A percentile compares a stretch with the other conserved stretches of the same genome.
Evolutionary conservation across 495 filamentous ascomycete genomes (phyloP).

Genomic region (Daldinia vernicosa): DNA sequence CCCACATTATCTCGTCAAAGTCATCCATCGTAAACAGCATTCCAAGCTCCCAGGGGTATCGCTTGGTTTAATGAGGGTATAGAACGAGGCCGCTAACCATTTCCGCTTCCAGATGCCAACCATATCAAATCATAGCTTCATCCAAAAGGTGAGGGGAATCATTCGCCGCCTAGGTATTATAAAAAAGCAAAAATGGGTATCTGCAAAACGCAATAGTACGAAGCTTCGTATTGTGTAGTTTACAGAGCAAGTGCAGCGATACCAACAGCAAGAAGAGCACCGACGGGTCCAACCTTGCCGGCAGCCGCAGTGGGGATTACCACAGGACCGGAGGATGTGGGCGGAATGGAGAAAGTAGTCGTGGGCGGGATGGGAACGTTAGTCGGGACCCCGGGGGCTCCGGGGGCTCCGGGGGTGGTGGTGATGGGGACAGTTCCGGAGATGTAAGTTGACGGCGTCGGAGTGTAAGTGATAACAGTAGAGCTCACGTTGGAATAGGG

Average conservation of each 20-base stretch:
- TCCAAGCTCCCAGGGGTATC: constrained; percentile 19
- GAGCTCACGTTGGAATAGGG: constrained; percentile 34
- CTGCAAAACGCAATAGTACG: constrained; percentile 36
- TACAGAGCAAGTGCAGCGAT: constrained; percentile 47
- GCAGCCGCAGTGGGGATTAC: constrained; percentile 45
- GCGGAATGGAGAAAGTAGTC: no score
- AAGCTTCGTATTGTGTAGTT: constrained; percentile 23
- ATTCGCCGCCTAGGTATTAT: constrained; percentile 16
- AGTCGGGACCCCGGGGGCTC: constrained; percentile 26
- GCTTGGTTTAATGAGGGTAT: constrained; percentile 42
- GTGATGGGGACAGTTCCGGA: constrained; percentile 36
- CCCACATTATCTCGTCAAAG: constrained; percentile 38
- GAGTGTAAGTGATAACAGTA: constrained; percentile 37
- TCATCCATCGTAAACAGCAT: constrained; percentile 26
- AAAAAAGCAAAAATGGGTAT: constrained; percentile 31
- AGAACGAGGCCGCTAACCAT: constrained; percentile 32
- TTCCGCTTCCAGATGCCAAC: constrained; percentile 25
- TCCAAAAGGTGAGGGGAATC: constrained; percentile 23
- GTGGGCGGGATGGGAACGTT: constrained; percentile 36
- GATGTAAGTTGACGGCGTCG: constrained; percentile 33
- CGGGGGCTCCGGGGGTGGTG: no score
- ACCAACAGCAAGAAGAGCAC: constrained; percentile 46
- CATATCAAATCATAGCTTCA: constrained; percentile 16
- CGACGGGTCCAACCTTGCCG: constrained; percentile 42
- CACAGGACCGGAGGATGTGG: constrained; percentile 25